Conservation (phyloP, 441 rosid species). For the Euphorbia celastroides region DNA sequence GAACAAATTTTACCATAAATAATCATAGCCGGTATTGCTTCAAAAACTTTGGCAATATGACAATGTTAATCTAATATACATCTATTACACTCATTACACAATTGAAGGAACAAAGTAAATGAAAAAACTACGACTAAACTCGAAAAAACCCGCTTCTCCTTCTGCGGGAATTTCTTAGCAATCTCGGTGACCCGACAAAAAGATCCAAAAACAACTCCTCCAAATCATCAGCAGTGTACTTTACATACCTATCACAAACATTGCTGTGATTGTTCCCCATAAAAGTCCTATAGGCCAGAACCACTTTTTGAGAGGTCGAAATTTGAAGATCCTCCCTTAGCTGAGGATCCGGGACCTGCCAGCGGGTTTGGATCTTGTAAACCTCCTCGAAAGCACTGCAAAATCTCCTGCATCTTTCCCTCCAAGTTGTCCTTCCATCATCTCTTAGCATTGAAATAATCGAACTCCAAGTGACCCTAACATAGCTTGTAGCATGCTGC, state of each 20-base stretch:
- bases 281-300: constrained; percentile 63
- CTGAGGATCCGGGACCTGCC: constrained; percentile 58
- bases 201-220: constrained; percentile 55
- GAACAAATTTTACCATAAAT: constrained; percentile 1
- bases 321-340: constrained; percentile 77
- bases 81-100: constrained; percentile 9
- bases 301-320: constrained; percentile 52
- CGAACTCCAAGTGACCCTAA: constrained; percentile 62
- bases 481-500: constrained; percentile 53
- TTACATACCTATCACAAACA: constrained; percentile 47
- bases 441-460: constrained; percentile 48
- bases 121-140: constrained; percentile 1
- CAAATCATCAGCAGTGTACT: constrained; percentile 52
- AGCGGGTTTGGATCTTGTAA: constrained; percentile 58
- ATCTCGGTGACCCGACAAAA: constrained; percentile 49
- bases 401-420: constrained; percentile 57
- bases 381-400: constrained; percentile 58
- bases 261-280: constrained; percentile 37
- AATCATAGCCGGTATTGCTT: constrained; percentile 13
- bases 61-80: constrained; percentile 1
- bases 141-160: constrained; percentile 26
- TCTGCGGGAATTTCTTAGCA: constrained; percentile 40
- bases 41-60: not conserved
- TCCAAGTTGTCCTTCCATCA: constrained; percentile 29
- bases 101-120: not conserved